phyloP scores from a whole-genome alignment of 2,329 filamentous ascomycete species.

The Parafenestella ontariensis region DNA sequence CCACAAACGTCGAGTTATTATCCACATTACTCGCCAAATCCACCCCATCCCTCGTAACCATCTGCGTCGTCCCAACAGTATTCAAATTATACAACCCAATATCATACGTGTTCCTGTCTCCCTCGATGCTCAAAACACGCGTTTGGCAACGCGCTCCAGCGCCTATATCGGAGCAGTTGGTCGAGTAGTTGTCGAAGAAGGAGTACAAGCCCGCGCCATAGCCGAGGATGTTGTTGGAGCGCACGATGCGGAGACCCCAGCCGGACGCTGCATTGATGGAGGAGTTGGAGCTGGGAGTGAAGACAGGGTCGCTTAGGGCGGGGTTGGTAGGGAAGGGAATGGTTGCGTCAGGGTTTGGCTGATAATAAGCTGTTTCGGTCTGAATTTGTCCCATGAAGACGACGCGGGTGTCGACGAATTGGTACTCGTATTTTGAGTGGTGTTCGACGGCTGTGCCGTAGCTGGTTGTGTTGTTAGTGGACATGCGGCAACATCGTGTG shows the following conservation, averaged over 20 bases:
- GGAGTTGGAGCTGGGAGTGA: slow-evolving; percentile 61
- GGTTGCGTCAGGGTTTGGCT: slow-evolving; percentile 78
- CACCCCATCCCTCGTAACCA: slow-evolving; percentile 55
- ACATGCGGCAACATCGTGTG: background rate
- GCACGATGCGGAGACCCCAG: slow-evolving; percentile 70
- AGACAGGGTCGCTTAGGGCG: slow-evolving; percentile 72
- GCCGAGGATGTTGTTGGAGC: slow-evolving; percentile 62
- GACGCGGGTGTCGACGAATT: slow-evolving; percentile 77
- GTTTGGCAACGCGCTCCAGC: slow-evolving; percentile 55
- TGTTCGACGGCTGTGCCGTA: slow-evolving; percentile 75
- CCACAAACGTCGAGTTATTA: slow-evolving; percentile 55
- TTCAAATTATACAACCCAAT: slow-evolving; percentile 58
- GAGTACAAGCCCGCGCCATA: slow-evolving; percentile 73
- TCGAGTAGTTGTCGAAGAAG: slow-evolving; percentile 71
- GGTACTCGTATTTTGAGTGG: slow-evolving; percentile 76
- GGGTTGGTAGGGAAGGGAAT: slow-evolving; percentile 68
- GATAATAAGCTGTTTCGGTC: slow-evolving; percentile 86
- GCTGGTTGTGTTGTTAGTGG: slow-evolving; percentile 14
- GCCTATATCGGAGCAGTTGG: slow-evolving; percentile 31
- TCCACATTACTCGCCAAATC: slow-evolving; percentile 55
- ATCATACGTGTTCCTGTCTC: slow-evolving; percentile 35
- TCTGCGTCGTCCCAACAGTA: slow-evolving; percentile 55
- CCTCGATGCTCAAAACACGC: slow-evolving; percentile 58
- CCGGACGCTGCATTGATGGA: slow-evolving; percentile 52
- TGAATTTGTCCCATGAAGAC: slow-evolving; percentile 86